These are phyloP conservation scores for Talaromyces islandicus DNA, from an alignment of 2,329 filamentous ascomycete species.

Conservation along the genomic window DNA sequence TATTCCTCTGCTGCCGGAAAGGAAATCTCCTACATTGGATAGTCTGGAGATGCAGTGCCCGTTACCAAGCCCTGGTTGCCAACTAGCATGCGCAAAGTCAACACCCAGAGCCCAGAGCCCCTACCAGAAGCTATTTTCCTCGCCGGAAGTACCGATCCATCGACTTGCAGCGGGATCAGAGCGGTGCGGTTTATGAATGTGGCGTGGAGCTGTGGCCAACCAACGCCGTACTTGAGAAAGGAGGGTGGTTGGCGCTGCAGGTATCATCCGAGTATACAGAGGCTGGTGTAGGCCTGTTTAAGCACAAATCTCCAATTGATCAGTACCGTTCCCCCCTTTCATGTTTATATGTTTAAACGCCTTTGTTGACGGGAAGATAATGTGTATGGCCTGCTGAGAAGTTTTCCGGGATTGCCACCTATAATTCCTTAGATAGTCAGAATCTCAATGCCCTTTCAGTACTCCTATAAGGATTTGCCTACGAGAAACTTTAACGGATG, in stretches of 20 bases:
- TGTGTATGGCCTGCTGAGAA: too few relatives aligned
- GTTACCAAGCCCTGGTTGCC: constrained; percentile 51
- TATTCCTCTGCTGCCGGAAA: constrained; percentile 45
- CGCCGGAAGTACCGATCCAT: constrained; percentile 44
- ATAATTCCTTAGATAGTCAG: too few relatives aligned
- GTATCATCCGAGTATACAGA: constrained; percentile 7
- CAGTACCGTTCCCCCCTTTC: constrained; percentile 15
- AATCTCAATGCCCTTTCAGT: too few relatives aligned
- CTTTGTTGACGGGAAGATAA: too few relatives aligned
- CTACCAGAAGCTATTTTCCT: constrained; percentile 29
- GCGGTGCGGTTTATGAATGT: constrained; percentile 41
- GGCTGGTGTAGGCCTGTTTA: constrained; percentile 45
- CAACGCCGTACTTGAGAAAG: constrained; percentile 19
- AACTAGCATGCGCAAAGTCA: constrained; percentile 36
- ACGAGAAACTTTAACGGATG: too few relatives aligned
- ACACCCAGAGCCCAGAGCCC: not conserved
- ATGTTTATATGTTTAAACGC: not conserved
- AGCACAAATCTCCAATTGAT: constrained; percentile 34
- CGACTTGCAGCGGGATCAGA: constrained; percentile 38
- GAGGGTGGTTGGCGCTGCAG: constrained; percentile 4
- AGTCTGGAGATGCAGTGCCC: too few relatives aligned
- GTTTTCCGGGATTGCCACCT: too few relatives aligned
- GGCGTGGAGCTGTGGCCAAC: constrained; percentile 35
- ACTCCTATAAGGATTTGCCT: too few relatives aligned
- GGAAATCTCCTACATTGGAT: constrained; percentile 51